Evolutionary conservation across 768 basidiomycete genomes (phyloP).

Genomic region (Kondoa subrosea): DNA sequence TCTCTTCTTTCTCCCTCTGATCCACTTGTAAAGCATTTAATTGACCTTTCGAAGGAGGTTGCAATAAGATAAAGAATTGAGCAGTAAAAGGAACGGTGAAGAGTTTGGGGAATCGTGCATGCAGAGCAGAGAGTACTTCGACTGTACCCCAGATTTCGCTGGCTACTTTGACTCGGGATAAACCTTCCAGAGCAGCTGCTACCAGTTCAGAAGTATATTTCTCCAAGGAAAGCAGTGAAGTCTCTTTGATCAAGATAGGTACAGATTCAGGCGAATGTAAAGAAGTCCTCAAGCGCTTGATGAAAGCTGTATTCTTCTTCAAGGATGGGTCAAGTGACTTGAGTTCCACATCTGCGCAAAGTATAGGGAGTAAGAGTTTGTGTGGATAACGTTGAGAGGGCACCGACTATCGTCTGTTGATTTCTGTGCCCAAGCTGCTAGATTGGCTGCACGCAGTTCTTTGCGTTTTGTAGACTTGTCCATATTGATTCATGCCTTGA

Average conservation of each 20-base stretch:
- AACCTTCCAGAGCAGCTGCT: constrained; percentile 67
- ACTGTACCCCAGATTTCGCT: constrained; percentile 80
- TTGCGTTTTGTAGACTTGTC: background rate
- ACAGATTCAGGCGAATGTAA: constrained; percentile 36
- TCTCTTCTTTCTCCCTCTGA: constrained; percentile 85
- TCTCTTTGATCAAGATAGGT: constrained; percentile 59
- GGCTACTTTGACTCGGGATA: constrained; percentile 73
- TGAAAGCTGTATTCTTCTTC: constrained; percentile 86
- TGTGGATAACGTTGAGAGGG: background rate
- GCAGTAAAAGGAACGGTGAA: constrained; percentile 60
- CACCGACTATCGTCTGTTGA: background rate
- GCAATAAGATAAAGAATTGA: constrained; percentile 38
- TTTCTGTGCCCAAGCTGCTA: background rate
- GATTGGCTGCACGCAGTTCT: background rate
- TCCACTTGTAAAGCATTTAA: constrained; percentile 52
- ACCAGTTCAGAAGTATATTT: constrained; percentile 94
- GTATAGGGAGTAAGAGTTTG: background rate
- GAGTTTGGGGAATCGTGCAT: constrained; percentile 62
- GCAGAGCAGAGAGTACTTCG: constrained; percentile 74
- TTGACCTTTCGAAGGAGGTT: constrained; percentile 35
- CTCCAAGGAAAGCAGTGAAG: constrained; percentile 72
- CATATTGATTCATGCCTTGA: background rate
- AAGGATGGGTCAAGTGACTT: constrained; percentile 62
- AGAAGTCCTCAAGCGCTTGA: constrained; percentile 78
- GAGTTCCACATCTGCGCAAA: background rate